Evolutionary conservation across 2,329 filamentous ascomycete species (phyloP).

Genomic region (Colletotrichum brevisporum): DNA sequence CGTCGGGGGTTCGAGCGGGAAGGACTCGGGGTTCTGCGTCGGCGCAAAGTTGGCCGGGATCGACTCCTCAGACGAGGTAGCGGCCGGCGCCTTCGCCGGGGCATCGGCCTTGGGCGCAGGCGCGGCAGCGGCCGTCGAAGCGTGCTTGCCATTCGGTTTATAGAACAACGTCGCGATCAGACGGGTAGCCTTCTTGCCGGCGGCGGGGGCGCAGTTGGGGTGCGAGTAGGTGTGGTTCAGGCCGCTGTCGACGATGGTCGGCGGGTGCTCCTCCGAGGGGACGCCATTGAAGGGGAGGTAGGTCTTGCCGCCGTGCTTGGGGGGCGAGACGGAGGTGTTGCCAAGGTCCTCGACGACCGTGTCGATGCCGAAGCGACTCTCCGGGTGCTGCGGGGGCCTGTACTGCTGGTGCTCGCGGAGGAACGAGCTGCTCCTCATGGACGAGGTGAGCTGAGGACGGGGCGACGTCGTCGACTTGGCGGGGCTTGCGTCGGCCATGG

Average conservation of each 20-base stretch:
- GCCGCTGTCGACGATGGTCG: slow-evolving; percentile 73
- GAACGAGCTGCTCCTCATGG: slow-evolving; percentile 73
- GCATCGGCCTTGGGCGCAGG: not conserved
- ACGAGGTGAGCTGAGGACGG: slow-evolving; percentile 63
- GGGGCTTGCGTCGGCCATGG: slow-evolving; percentile 52
- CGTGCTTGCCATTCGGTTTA: slow-evolving; percentile 57
- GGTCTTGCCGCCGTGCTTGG: slow-evolving; percentile 48
- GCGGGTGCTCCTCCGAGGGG: slow-evolving; percentile 71
- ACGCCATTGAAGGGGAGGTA: slow-evolving; percentile 71
- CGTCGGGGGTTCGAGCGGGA: slow-evolving; percentile 72
- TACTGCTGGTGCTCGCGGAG: slow-evolving; percentile 75
- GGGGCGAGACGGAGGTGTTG: slow-evolving; percentile 53
- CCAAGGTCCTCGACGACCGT: slow-evolving; percentile 72
- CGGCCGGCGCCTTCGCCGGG: slow-evolving; percentile 43
- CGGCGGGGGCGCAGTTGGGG: slow-evolving; percentile 70
- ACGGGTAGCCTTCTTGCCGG: slow-evolving; percentile 63
- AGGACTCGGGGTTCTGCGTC: slow-evolving; percentile 69
- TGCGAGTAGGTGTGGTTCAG: slow-evolving; percentile 74
- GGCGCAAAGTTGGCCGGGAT: slow-evolving; percentile 71
- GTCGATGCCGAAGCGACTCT: slow-evolving; percentile 74
- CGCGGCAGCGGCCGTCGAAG: not conserved
- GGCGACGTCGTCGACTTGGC: slow-evolving; percentile 49
- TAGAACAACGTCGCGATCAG: slow-evolving; percentile 77
- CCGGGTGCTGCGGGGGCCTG: slow-evolving; percentile 67
- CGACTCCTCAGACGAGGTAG: slow-evolving; percentile 51